Percentiles rank a stretch among this genome's conserved stretches.
These are phyloP conservation scores for Phialophora chinensis DNA, from an alignment of 2,329 filamentous ascomycete genomes.

Conservation along the genomic window DNA sequence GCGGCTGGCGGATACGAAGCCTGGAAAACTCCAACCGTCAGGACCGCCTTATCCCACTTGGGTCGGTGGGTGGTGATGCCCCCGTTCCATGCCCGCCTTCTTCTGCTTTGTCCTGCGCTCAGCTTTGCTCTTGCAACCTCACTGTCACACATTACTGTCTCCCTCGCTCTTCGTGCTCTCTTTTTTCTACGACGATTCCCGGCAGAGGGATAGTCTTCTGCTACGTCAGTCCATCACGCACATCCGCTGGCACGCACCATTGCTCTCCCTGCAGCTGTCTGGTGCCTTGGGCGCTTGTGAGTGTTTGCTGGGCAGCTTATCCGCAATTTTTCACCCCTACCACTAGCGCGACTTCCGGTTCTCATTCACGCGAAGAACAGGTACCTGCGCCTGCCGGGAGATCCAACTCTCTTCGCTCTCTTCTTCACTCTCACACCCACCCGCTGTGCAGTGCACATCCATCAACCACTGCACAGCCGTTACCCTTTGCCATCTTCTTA, in stretches of 20 bases:
- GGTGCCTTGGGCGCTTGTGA: background rate
- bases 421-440: constrained; percentile 9
- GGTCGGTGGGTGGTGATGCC: background rate
- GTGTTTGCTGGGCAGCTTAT: constrained; percentile 21
- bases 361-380: constrained; percentile 23
- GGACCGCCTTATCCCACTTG: background rate
- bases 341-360: constrained; percentile 35
- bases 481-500: background rate
- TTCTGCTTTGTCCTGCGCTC: constrained; percentile 2
- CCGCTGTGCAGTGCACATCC: constrained; percentile 2
- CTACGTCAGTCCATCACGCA: background rate
- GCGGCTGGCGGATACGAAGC: constrained; percentile 4
- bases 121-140: background rate
- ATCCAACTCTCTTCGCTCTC: constrained; percentile 10
- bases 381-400: constrained; percentile 30
- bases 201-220: background rate
- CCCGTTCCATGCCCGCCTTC: background rate
- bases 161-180: background rate
- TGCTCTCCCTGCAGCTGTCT: background rate
- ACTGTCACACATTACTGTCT: background rate
- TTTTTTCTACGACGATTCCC: background rate
- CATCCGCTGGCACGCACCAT: background rate
- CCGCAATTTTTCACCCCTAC: constrained; percentile 37
- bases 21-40: background rate
- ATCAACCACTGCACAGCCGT: constrained; percentile 2